These are phyloP conservation scores for Solanum lycopersicoides DNA, from an alignment of 257 asterid species.

Conservation along the genomic window DNA sequence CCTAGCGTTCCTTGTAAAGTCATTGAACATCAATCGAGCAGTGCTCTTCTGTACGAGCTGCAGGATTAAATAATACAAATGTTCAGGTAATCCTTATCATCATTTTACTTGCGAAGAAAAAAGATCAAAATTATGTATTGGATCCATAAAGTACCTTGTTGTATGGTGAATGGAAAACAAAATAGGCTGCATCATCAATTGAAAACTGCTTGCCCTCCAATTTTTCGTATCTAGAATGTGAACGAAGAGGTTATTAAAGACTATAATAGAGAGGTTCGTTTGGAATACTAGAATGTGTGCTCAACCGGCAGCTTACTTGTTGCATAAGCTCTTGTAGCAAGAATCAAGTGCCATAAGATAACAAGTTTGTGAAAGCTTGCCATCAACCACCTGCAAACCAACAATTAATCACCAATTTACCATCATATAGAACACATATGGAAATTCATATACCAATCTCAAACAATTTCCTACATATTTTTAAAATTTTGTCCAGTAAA, in stretches of 20 bases:
- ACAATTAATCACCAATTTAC: background rate
- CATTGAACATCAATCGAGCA: slow-evolving; percentile 76
- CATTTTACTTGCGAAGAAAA: background rate
- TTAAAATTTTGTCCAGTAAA: background rate
- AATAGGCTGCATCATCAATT: slow-evolving; percentile 58
- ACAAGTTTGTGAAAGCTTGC: slow-evolving; percentile 98
- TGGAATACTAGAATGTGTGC: background rate
- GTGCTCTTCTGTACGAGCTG: slow-evolving; percentile 99
- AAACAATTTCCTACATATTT: background rate
- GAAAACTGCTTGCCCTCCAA: slow-evolving; percentile 80
- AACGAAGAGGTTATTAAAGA: background rate
- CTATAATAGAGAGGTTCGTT: background rate
- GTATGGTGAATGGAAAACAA: slow-evolving; percentile 95
- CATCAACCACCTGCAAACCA: slow-evolving; percentile 79
- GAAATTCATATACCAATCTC: background rate
- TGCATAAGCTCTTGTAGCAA: slow-evolving; percentile 76
- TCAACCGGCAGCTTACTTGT: slow-evolving; percentile 39
- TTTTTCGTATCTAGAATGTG: slow-evolving; percentile 53
- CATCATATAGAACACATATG: background rate
- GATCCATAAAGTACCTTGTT: slow-evolving; percentile 61
- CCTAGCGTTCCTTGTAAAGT: slow-evolving; percentile 66
- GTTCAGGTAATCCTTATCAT: background rate
- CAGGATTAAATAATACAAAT: slow-evolving; percentile 8
- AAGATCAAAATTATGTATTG: background rate
- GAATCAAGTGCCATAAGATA: slow-evolving; percentile 97